Base-by-base conservation (phyloP, 805 yeast species). In the Lipomyces kockii region DNA sequence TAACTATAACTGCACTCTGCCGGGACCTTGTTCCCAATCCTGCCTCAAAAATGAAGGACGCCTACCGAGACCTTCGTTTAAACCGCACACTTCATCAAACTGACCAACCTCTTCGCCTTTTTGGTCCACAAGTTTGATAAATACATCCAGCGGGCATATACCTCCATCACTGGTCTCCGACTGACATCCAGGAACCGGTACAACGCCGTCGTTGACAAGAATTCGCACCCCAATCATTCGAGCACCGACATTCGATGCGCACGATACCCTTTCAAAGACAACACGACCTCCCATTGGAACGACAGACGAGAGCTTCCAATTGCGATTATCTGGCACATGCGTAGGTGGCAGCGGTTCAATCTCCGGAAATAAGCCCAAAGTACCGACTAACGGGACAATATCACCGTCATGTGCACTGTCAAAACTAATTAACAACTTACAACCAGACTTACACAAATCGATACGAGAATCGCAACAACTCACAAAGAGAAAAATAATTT, bases 371-470 rank as follows among this genome's bases (percentile, higher is more conserved):
- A 77, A 51, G 2, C 87, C 88, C 51, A 86, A 76, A 1, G 86
- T 80, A 22, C 86, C 76, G 58, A 83, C 80, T 71, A 83, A 79
- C 29, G 82, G 79, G 66, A 84, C 85, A 51, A 86, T 76, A 72
- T 86, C 87, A 32, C 87, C 85, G 74, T 86, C 89, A 76, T 86
- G 89, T 20, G 86, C 81, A 74, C 86, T 86, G 22, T 82, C 78
- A 63, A 7, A 7, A 2, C 51, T 60, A 11, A 57, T n/a, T n/a
- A 34, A 34, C 64, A 58, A 43, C 22, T 6, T 43, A 43, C 20
- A 35, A 4, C 14, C 5, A 52, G 17, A n/a, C 20, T 2, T 25
- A 32, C 11, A 14, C 14, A 12, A 34, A 34, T n/a, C 11, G 49
- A 54, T 14, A 57, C 34, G n/a, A 9, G 14, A 2, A 27, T 27